These are phyloP conservation scores for Saccharomycopsis javanensis DNA, from an alignment of 805 yeast genomes.

Conservation along the genomic window DNA sequence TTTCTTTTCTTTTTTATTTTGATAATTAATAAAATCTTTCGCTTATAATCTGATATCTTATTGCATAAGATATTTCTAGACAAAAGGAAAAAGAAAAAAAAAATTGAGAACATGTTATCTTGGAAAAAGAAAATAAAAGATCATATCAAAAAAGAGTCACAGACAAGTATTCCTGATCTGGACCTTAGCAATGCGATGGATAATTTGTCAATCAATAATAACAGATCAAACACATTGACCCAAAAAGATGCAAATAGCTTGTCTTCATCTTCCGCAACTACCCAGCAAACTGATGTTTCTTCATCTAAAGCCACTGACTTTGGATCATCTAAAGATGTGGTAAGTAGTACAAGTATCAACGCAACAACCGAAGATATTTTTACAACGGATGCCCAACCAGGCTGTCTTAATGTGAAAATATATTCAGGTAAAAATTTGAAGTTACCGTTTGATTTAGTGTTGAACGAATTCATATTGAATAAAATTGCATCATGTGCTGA, in stretches of 20 bases:
- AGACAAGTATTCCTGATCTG: neutral
- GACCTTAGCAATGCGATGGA: slow-evolving; percentile 10
- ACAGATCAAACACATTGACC: neutral
- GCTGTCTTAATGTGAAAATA: slow-evolving; percentile 55
- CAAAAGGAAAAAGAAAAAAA: no score
- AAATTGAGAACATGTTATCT: slow-evolving; percentile 14
- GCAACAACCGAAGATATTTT: neutral
- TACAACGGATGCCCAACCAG: slow-evolving; percentile 15
- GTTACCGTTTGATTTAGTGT: slow-evolving; percentile 61
- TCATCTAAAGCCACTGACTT: neutral
- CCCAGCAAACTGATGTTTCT: neutral
- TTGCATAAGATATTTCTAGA: no score
- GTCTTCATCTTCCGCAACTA: neutral
- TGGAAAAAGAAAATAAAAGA: slow-evolving; percentile 19
- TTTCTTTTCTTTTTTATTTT: no score
- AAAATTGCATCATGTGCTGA: slow-evolving; percentile 55
- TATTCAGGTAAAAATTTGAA: slow-evolving; percentile 59
- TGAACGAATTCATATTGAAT: slow-evolving; percentile 52
- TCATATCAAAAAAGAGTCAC: slow-evolving; percentile 17
- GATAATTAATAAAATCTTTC: no score
- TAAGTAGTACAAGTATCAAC: neutral
- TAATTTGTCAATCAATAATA: slow-evolving; percentile 7
- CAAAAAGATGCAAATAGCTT: neutral
- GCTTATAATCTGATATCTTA: no score
- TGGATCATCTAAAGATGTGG: neutral